Evolutionary conservation across 768 basidiomycete genomes (phyloP).

Genomic region (Termitomyces eurrhizus): DNA sequence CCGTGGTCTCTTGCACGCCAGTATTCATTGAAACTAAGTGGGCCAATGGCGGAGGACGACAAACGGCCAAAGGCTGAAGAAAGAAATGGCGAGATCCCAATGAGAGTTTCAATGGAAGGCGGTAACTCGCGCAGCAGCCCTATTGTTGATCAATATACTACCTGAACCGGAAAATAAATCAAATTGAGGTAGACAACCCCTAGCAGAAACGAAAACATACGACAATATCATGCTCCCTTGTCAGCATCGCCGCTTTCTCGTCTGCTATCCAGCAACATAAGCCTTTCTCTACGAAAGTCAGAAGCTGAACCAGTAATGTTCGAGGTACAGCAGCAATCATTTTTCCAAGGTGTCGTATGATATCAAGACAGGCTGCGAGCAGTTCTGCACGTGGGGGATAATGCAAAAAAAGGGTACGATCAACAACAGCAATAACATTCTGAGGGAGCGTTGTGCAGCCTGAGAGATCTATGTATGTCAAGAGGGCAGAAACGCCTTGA

Average conservation of each 20-base stretch:
- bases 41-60: constrained; percentile 43
- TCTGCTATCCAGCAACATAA: constrained; percentile 54
- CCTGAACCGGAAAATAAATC: constrained; percentile 24
- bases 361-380: constrained; percentile 26
- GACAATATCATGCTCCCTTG: constrained; percentile 41
- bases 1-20: constrained; percentile 56
- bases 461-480: neutral
- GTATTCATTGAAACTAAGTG: constrained; percentile 49
- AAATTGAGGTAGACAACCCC: no score
- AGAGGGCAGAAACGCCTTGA: no score
- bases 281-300: constrained; percentile 33
- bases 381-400: constrained; percentile 31
- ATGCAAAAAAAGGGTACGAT: constrained; percentile 26
- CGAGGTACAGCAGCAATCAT: constrained; percentile 25
- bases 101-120: constrained; percentile 37
- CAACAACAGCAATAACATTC: constrained; percentile 24
- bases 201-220: constrained; percentile 28
- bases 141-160: constrained; percentile 44
- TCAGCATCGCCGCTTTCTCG: constrained; percentile 31
- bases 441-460: constrained; percentile 16
- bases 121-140: constrained; percentile 32
- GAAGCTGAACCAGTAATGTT: constrained; percentile 11
- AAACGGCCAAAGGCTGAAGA: constrained; percentile 43
- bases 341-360: constrained; percentile 31
- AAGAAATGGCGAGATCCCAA: constrained; percentile 41